phyloP scores from a whole-genome alignment of 176 grass and related monocot species.

The Phoenix roebelenii region DNA sequence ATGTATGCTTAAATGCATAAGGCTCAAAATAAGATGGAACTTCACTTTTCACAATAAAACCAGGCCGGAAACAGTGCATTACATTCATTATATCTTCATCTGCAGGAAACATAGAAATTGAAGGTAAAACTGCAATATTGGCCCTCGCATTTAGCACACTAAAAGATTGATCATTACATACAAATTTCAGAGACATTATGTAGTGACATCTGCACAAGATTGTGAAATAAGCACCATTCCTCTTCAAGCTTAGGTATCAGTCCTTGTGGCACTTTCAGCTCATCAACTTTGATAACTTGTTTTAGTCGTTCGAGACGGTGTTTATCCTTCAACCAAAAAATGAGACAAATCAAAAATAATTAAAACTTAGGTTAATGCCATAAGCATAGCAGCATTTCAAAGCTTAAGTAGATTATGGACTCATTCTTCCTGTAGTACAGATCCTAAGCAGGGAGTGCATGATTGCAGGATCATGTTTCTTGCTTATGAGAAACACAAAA shows the following conservation, averaged over 20 bases:
- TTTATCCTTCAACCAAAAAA: slow-evolving; percentile 41
- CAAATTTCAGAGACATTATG: slow-evolving; percentile 84
- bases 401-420: too few species aligned
- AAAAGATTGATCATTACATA: slow-evolving; percentile 28
- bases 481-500: too few species aligned
- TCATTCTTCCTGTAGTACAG: too few species aligned
- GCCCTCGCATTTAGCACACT: slow-evolving; percentile 7
- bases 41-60: slow-evolving; percentile 47
- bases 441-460: too few species aligned
- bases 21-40: slow-evolving; percentile 52
- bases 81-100: slow-evolving; percentile 63
- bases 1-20: slow-evolving; percentile 51
- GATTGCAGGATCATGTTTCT: too few species aligned
- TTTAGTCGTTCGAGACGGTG: slow-evolving; percentile 52
- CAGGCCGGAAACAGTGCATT: slow-evolving; percentile 59
- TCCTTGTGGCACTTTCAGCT: slow-evolving; percentile 17
- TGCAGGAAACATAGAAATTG: slow-evolving; percentile 11
- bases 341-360: slow-evolving; percentile 4
- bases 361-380: neutral
- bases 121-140: slow-evolving; percentile 24
- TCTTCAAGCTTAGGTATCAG: slow-evolving; percentile 56
- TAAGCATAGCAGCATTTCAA: too few species aligned
- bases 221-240: slow-evolving; percentile 81
- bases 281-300: slow-evolving; percentile 32
- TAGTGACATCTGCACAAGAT: slow-evolving; percentile 52